Percentiles rank a stretch among this genome's conserved stretches.
Evolutionary conservation across 2,329 filamentous ascomycete genomes (phyloP).

Genomic region (Daldinia sp.): DNA sequence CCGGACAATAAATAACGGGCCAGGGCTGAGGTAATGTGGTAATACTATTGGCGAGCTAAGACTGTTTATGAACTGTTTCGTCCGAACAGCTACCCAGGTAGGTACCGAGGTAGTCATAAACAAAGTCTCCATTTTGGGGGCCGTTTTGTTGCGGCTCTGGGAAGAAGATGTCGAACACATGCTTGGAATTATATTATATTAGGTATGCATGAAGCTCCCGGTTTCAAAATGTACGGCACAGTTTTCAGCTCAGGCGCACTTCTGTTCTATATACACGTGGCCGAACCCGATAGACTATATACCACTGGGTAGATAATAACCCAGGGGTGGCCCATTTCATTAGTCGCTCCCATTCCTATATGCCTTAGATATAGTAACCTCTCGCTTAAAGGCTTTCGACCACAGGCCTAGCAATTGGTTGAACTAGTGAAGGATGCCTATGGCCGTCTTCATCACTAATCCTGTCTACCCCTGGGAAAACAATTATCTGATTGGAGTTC

Average conservation of each 20-base stretch:
- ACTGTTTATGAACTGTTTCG: background rate
- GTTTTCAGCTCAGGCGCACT: background rate
- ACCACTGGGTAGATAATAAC: constrained; percentile 1
- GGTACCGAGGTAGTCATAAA: background rate
- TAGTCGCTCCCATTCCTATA: background rate
- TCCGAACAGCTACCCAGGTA: background rate
- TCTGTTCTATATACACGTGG: background rate
- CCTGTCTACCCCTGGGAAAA: constrained; percentile 46
- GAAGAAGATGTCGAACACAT: background rate
- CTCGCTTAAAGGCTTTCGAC: constrained; percentile 36
- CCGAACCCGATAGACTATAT: background rate
- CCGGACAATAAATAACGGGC: background rate
- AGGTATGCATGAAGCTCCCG: background rate
- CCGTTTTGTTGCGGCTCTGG: constrained; percentile 7
- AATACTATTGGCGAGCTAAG: background rate
- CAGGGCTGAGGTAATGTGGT: background rate
- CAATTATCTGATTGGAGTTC: constrained; percentile 35
- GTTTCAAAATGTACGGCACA: constrained; percentile 2
- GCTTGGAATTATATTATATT: background rate
- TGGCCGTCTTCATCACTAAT: constrained; percentile 45
- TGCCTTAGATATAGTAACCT: constrained; percentile 1
- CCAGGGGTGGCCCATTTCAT: background rate
- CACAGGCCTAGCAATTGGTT: constrained; percentile 37
- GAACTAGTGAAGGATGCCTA: constrained; percentile 31
- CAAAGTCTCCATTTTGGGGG: background rate